phyloP scores from a whole-genome alignment of 1,139 yeast species.

The Yamadazyma siamensis region DNA sequence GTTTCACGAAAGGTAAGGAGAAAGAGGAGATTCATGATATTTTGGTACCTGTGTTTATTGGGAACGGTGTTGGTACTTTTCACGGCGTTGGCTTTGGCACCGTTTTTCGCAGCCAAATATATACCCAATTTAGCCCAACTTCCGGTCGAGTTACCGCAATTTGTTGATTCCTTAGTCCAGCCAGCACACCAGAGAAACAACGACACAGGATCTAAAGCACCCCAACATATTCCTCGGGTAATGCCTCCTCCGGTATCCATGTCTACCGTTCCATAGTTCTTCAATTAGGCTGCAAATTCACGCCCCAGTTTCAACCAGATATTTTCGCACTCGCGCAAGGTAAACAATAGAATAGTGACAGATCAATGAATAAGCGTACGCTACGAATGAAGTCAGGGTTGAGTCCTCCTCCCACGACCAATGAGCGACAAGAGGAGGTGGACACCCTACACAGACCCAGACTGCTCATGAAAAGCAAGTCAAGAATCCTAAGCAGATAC shows the following conservation, averaged over 20 bases:
- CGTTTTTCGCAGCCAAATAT: slow-evolving; percentile 23
- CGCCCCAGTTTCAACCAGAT: too few species aligned
- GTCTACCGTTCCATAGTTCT: slow-evolving; percentile 8
- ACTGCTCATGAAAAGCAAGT: slow-evolving; percentile 7
- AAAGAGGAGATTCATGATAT: slow-evolving; percentile 14
- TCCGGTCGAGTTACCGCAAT: slow-evolving; percentile 11
- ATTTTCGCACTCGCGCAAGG: background rate
- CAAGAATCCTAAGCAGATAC: slow-evolving; percentile 16
- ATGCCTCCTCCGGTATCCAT: slow-evolving; percentile 15
- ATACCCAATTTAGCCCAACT: slow-evolving; percentile 16
- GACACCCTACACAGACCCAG: slow-evolving; percentile 2
- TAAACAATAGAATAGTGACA: background rate
- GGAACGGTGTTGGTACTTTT: slow-evolving; percentile 15
- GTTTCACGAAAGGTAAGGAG: slow-evolving; percentile 19
- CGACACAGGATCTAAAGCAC: slow-evolving; percentile 53
- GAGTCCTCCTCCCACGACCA: slow-evolving; percentile 9
- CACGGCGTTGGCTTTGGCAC: slow-evolving; percentile 19
- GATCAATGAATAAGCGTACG: slow-evolving; percentile 6
- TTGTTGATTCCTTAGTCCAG: slow-evolving; percentile 44
- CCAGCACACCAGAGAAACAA: slow-evolving; percentile 56
- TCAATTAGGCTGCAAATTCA: too few species aligned
- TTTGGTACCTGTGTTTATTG: slow-evolving; percentile 20
- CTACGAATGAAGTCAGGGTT: slow-evolving; percentile 9
- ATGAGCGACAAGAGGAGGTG: background rate
- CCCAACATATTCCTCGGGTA: slow-evolving; percentile 15